Evolutionary conservation across 2,329 filamentous ascomycete species (phyloP).

Genomic region (Aspergillus luchuensis): DNA sequence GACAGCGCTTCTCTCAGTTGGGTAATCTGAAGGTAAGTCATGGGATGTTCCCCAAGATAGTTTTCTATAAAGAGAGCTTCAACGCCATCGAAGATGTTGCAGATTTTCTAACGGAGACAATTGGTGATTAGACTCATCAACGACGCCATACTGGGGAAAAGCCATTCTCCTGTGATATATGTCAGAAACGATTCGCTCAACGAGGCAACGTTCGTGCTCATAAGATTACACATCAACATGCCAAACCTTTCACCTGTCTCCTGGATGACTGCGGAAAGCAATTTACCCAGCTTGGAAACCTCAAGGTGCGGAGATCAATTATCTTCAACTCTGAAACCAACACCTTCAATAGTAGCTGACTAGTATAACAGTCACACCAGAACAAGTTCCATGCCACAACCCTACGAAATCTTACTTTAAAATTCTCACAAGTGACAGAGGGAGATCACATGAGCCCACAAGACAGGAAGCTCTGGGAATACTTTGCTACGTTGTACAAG

Average conservation of each 20-base stretch:
- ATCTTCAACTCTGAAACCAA: background rate
- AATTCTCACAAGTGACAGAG: conserved; percentile 67
- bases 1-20: conserved; percentile 80
- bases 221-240: conserved; percentile 73
- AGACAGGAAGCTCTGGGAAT: conserved; percentile 78
- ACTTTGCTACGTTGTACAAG: conserved; percentile 88
- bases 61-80: background rate
- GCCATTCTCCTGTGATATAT: conserved; percentile 77
- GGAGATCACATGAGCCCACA: conserved; percentile 64
- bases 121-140: conserved; percentile 69
- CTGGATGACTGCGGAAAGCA: conserved; percentile 83
- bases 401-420: conserved; percentile 67
- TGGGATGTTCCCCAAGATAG: too few relatives aligned
- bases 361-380: conserved; percentile 69
- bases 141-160: conserved; percentile 84
- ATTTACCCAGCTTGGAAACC: conserved; percentile 87
- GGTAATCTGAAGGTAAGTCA: conserved; percentile 79
- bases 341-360: conserved; percentile 8
- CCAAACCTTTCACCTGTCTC: conserved; percentile 78
- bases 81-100: background rate
- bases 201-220: conserved; percentile 84
- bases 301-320: conserved; percentile 65
- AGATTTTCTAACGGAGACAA: background rate
- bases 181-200: conserved; percentile 81
- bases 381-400: conserved; percentile 88